Evolutionary conservation across 2,329 filamentous ascomycete species (phyloP), one percentile per base, ranked within the genome.

Genomic region (Byssothecium circinans): DNA sequence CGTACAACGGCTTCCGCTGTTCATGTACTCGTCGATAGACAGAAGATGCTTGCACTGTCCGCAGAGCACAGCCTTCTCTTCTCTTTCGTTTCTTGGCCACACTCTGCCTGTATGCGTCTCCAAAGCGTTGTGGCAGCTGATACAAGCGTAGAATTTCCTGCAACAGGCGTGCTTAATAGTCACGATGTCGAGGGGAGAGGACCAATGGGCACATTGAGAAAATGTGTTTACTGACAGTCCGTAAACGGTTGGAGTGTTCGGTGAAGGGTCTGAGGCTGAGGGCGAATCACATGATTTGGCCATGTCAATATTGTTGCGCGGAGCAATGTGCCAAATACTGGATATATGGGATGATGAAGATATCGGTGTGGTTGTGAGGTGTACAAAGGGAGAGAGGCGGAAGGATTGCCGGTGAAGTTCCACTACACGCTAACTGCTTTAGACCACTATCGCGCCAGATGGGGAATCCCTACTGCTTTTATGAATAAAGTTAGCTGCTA

Each of bases 101-200:
- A 62, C 43, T 1, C 18, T 52, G 6, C 63, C 50, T 5, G 20
- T 33, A 43, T 70, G 68, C 2, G 56, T 41, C 40, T 69, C 66
- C 11, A 53, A 40, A 8, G 49, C 55, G 36, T 67, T 54, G 44
- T 71, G 68, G 25, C 68, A 71, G 37, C 49, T 60, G 22, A 69
- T 67, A 52, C 68, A 71, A 6, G 67, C 67, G 52, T 70, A 71
- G 52, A 69, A 71, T 41, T 64, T 68, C 14, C 54, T 43, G 56
- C 68, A 71, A 56, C 68, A 71, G 38, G 54, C 54, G 41, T 70
- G 65, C 33, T 69, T 64, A 48, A 71, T 69, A 45, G 68, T 66
- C 47, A 71, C 67, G 49, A 69, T 67, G 57, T 70, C 68, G 41
- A 69, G 61, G 2, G 63, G 53, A 2, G 63, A 62, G 36, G 60